Evolutionary conservation across 257 asterid species (phyloP).

Genomic region (Nyctanthes arbortristis): DNA sequence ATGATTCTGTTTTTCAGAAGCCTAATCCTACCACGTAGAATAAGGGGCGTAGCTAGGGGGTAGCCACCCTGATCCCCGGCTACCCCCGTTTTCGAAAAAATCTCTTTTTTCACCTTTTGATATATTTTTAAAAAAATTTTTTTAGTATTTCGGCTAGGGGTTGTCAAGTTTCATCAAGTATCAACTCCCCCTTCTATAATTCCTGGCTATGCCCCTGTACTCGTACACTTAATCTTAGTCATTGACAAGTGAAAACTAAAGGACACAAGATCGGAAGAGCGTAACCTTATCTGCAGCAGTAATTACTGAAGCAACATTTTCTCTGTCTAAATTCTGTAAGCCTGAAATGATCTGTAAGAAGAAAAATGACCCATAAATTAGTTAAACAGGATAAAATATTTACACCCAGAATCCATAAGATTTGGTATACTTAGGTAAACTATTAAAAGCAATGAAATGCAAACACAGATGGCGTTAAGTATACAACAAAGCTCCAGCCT

Average conservation of each 20-base stretch:
- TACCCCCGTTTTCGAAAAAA: too few species aligned
- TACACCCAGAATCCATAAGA: not conserved
- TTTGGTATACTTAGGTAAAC: too few species aligned
- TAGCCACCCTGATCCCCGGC: too few species aligned
- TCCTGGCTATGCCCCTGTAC: too few species aligned
- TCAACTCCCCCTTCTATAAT: too few species aligned
- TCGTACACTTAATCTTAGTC: not conserved
- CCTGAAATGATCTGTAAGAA: constrained; percentile 78
- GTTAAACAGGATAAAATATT: too few species aligned
- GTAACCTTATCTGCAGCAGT: constrained; percentile 91
- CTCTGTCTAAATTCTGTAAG: constrained; percentile 73
- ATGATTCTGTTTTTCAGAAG: too few species aligned
- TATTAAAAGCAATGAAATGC: not conserved
- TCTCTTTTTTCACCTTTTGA: too few species aligned
- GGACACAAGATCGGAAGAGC: not conserved
- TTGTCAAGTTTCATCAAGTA: too few species aligned
- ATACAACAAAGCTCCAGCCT: not conserved
- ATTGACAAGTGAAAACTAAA: not conserved
- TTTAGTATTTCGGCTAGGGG: too few species aligned
- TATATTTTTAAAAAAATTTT: too few species aligned
- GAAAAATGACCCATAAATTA: not conserved
- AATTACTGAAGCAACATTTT: constrained; percentile 83
- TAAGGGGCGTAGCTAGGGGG: too few species aligned
- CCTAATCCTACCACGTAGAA: not conserved
- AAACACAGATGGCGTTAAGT: not conserved